Evolutionary conservation across 192 early-diverging fungal species (phyloP), one percentile per base, ranked within the genome.

Genomic region (Mortierella claussenii): DNA sequence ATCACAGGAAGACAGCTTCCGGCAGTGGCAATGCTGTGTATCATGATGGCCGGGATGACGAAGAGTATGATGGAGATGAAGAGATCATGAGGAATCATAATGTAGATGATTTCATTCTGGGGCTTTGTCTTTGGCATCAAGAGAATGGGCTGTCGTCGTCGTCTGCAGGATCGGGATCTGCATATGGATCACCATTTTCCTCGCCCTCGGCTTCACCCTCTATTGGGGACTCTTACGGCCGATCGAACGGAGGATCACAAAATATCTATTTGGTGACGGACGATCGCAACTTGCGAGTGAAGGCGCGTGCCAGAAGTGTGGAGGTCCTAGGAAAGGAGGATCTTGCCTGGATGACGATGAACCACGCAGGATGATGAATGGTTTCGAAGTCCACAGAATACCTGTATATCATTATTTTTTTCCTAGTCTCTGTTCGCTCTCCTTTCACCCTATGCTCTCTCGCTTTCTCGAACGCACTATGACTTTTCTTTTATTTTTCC

Each of bases 31-130:
- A 17, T 0, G 55, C 17, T 26, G 20, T 27, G 10, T 54, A 61
- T n/a, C 30, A 58, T 44, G 60, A 58, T 34, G 42, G 58, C 4
- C 53, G 44, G 0, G 69, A 68, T 11, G 75, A 82, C 15, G 64
- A 57, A 28, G 65, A 79, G 30, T 69, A 82, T 21, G 75, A 69
- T 21, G 65, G 65, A 3, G 68, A 82, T 55, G 80, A 85, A 13
- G 83, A 83, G 69, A 81, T 81, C 45, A 84, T 83, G 52, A 79
- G 71, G 12, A 82, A 76, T 23, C 73, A 83, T 43, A 88, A 88
- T 69, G 61, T 88, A n/a, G 87, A 88, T 59, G 87, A 88, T 42
- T 68, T 88, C 27, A 81, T 88, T 32, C 70, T 88, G 7, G 82
- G 81, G 0, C 56, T 82, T 8, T 88, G 87, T 62, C 61, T 86